Evolutionary conservation across 176 grass and related monocot species (phyloP), one percentile per base, ranked within the genome.

Genomic region (Musa schizocarpa): DNA sequence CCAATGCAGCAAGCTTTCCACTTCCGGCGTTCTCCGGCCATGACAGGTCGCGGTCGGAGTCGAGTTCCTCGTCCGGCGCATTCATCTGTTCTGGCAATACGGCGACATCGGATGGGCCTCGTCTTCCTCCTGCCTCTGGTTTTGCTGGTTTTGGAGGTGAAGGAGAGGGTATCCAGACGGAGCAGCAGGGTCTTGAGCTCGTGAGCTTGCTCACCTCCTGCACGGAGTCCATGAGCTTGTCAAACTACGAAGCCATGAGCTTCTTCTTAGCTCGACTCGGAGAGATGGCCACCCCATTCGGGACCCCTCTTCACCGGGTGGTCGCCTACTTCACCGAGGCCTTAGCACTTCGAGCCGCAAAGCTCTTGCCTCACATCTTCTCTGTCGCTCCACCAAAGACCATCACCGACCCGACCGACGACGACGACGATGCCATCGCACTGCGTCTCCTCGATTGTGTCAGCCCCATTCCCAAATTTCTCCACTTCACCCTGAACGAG

Each of bases 401-500:
- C 48, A 77, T 96, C 68, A 85, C 86, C 8, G 84, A 82, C 63
- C 79, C 57, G 13, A n/a, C 57, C 6, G 19, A 58, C 34, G 84
- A 57, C 17, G 92, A 92, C 65, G 87, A 90, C 59, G 92, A 88
- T 69, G 89, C 81, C 27, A 76, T 58, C 13, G 87, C 92, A 48
- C 51, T 90, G 59, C 85, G 87, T 50, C 22, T 96, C 11, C 93
- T 96, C 64, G 90, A 96, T 72, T 68, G 79, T 19, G 59, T 83
- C 13, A 96, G 87, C 12, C 93, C 93, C 1, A 90, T 96, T 76
- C 93, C 93, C 23, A 83, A 82, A 52, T 96, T 96, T 77, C 51
- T 96, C 9, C 93, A 96, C 73, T 96, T 96, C 83, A 86, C 93
- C 0, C 66, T 89, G 27, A 96, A 92, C 77, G 93, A 92, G 76